Base-by-base conservation (phyloP, 129 eudicot species). In the Kitagawia praeruptora region DNA sequence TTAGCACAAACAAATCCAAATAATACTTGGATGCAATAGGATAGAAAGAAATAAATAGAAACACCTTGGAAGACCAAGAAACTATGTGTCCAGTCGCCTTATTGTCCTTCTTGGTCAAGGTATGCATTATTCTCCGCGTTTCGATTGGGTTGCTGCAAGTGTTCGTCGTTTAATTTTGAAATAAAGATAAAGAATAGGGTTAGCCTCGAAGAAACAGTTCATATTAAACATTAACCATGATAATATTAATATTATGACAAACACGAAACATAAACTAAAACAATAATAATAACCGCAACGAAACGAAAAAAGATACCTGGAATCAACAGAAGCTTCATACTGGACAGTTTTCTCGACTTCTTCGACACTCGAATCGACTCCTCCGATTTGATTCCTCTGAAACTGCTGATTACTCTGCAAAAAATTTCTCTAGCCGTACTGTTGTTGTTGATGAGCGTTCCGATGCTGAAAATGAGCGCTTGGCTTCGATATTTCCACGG, bases 61-160 rank as follows among this genome's bases (percentile, higher is more conserved):
- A 79, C 56, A 90, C 97, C 98, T 94, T 93, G 79, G 86, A 85
- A 87, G 97, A 88, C 98, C 98, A 94, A 41, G 98, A 85, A 82
- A 94, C 98, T 34, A 94, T 90, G 85, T 88, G 97, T 70, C 97
- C 77, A 85, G 78, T 75, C 72, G 75, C 76, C 63, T 77, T 83
- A 31, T 54, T 15, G 9, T 54, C 34, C 34, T 31, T 31, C 34
- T 31, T 31, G 34, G 34, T 84, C 88, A 81, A 79, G 41, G 12
- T 64, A 75, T 84, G 28, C 53, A 23, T 48, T 74, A 54, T 54
- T 23, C 19, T 44, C 47, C 14, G 18, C 14, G 51, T 47, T 47
- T 31, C 34, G 34, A 31, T 31, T 31, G 34, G 34, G 34, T 31
- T 31, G 34, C 34, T 31, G 34, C 34, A 31, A 31, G 34, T 31